phyloP scores from a whole-genome alignment of 2,329 filamentous ascomycete genomes.

The Colletotrichum tamarilloi region DNA sequence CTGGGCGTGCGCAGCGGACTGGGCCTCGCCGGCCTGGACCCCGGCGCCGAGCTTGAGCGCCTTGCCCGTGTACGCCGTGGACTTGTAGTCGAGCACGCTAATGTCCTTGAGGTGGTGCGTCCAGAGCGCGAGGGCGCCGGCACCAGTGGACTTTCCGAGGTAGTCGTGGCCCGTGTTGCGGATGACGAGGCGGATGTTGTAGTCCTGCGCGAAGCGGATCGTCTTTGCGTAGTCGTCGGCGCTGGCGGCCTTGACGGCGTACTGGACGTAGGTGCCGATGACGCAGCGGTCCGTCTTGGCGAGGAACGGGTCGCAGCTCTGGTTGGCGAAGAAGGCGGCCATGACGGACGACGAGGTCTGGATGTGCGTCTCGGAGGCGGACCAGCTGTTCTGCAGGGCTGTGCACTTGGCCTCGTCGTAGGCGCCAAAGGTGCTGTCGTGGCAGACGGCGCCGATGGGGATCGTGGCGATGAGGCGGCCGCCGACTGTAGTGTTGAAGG shows the following conservation, averaged over 20 bases:
- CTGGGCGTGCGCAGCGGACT: slow-evolving; percentile 47
- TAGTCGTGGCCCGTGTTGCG: slow-evolving; percentile 48
- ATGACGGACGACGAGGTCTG: slow-evolving; percentile 52
- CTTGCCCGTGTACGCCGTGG: slow-evolving; percentile 54
- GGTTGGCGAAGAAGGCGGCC: slow-evolving; percentile 52
- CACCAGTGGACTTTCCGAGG: slow-evolving; percentile 50
- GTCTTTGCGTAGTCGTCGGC: slow-evolving; percentile 29
- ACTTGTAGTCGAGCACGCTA: slow-evolving; percentile 38
- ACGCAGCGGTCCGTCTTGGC: slow-evolving; percentile 17
- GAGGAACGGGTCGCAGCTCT: slow-evolving; percentile 53
- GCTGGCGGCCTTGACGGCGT: slow-evolving; percentile 30
- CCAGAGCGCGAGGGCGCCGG: slow-evolving; percentile 50
- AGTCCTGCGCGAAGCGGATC: slow-evolving; percentile 47
- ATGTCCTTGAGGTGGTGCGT: slow-evolving; percentile 55
- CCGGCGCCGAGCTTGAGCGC: slow-evolving; percentile 63
- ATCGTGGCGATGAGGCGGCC: slow-evolving; percentile 62
- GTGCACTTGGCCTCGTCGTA: slow-evolving; percentile 59
- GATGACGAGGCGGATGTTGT: slow-evolving; percentile 56
- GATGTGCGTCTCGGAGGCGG: slow-evolving; percentile 54
- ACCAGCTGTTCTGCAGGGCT: slow-evolving; percentile 56
- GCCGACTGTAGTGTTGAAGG: slow-evolving; percentile 61
- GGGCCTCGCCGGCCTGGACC: slow-evolving; percentile 56
- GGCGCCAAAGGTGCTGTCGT: slow-evolving; percentile 59
- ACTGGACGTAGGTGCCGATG: slow-evolving; percentile 31
- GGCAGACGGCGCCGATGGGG: slow-evolving; percentile 62